Evolutionary conservation across 306 rosid genomes (phyloP), one percentile per base, ranked within the genome.

Genomic region (Quercus engelmannii): DNA sequence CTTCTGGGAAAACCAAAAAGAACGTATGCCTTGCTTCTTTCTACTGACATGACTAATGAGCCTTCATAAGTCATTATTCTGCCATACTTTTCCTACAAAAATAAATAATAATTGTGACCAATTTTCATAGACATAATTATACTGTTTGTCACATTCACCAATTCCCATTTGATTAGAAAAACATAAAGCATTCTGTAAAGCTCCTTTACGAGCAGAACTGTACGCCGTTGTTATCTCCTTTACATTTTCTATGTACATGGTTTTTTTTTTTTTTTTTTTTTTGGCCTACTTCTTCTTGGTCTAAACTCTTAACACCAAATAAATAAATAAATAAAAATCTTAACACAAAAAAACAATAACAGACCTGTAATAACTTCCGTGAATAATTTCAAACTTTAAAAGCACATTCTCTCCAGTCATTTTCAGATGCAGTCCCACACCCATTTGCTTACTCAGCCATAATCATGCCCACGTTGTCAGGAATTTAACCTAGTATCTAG

Each of bases 381-480:
- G 71, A 67, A 35, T 19, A 19, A 64, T 41, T 64, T 64, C 46
- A 64, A 6, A 64, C 46, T 17, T 3, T 28, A 5, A 67, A 19
- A 67, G 12, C 71, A 67, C 17, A 10, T 62, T 75, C 73, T 70
- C 76, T 69, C 73, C 71, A 41, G 69, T 69, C 84, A 18, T 62
- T 76, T 71, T 62, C 74, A 71, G 52, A 9, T 35, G 56, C 72
- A 63, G 56, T 28, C n/a, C 63, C 54, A 64, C 35, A 54, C 55
- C 58, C 41, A 62, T 63, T 74, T 55, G 70, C 83, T 38, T 74
- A 73, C 69, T 46, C 75, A 38, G 15, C 72, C 79, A 19, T 51
- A 38, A 59, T 75, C 55, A 26, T 41, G 10, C 43, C 4, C 51
- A 1, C 46, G 11, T 4, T 38, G 46, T 38, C 3, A 38, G 46